A percentile compares a stretch with the other conserved stretches of the same genome.
These are phyloP conservation scores for Starmerella vaccinii DNA, from an alignment of 805 yeast genomes.

Conservation along the genomic window DNA sequence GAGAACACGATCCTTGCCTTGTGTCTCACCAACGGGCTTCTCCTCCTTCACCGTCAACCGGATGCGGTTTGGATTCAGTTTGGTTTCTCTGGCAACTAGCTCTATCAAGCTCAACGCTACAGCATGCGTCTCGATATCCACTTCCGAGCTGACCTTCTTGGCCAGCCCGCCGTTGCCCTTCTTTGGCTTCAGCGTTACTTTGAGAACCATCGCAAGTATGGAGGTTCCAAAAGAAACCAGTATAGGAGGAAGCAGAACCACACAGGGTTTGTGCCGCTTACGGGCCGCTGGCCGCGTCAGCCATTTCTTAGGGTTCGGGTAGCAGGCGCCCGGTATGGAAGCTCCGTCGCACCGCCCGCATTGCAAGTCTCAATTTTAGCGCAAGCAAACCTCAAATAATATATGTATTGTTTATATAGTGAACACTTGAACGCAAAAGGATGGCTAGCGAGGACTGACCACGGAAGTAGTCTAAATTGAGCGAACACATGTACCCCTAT, in stretches of 20 bases:
- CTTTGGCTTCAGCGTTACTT: slow-evolving; percentile 14
- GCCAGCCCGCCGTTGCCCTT: slow-evolving; percentile 13
- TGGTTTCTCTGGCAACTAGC: slow-evolving; percentile 28
- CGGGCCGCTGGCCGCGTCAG: neutral
- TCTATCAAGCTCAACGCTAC: slow-evolving; percentile 9
- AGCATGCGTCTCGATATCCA: slow-evolving; percentile 9
- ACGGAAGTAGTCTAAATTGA: too few species aligned
- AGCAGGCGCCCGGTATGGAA: too few species aligned
- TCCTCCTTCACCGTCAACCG: slow-evolving; percentile 39
- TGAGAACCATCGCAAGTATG: slow-evolving; percentile 7
- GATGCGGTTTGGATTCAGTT: slow-evolving; percentile 42
- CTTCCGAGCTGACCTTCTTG: slow-evolving; percentile 10
- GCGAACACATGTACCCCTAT: too few species aligned
- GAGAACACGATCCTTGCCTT: slow-evolving; percentile 36
- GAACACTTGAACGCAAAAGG: too few species aligned
- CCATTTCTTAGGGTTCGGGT: slow-evolving; percentile 1
- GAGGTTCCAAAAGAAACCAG: neutral
- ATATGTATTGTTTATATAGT: too few species aligned
- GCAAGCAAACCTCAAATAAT: too few species aligned
- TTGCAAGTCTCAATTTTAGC: neutral
- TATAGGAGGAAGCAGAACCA: neutral
- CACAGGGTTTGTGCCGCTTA: neutral
- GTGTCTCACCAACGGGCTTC: slow-evolving; percentile 18
- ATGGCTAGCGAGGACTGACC: too few species aligned
- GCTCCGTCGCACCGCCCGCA: neutral